phyloP scores from a whole-genome alignment of 2,329 filamentous ascomycete species.

The Alternaria hordeiaustralica region DNA sequence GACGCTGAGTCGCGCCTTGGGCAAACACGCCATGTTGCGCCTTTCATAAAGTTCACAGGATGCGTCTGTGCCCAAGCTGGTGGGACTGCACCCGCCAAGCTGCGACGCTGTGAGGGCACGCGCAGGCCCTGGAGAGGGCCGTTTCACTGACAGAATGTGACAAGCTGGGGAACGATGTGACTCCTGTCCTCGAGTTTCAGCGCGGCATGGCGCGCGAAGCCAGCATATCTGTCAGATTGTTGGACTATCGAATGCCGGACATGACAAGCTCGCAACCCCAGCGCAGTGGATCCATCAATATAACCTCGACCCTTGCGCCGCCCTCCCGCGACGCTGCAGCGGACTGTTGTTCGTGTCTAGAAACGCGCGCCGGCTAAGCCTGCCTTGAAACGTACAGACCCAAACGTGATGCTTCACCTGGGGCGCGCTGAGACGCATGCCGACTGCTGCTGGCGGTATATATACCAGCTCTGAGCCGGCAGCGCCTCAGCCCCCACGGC shows the following conservation, averaged over 20 bases:
- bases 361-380: constrained; percentile 6
- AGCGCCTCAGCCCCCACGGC: constrained; percentile 13
- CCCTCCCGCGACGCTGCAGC: constrained; percentile 1
- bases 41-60: background rate
- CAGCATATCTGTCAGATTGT: constrained; percentile 1
- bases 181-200: background rate
- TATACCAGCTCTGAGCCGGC: constrained; percentile 15
- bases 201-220: background rate
- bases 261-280: constrained; percentile 19
- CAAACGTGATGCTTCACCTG: constrained; percentile 32
- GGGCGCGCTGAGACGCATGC: constrained; percentile 29
- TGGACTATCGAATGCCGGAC: background rate
- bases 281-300: constrained; percentile 12
- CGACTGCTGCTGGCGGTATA: constrained; percentile 3
- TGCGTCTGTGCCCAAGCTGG: constrained; percentile 8
- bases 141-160: constrained; percentile 10
- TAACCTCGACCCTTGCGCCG: constrained; percentile 4
- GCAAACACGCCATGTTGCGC: constrained; percentile 6
- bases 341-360: constrained; percentile 6
- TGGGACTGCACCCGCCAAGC: constrained; percentile 8
- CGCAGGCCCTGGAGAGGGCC: background rate
- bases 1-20: constrained; percentile 4
- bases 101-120: constrained; percentile 1
- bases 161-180: background rate
- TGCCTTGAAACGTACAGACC: constrained; percentile 30